phyloP scores from a whole-genome alignment of 306 rosid genomes.

The Pterocarpus macrocarpus region DNA sequence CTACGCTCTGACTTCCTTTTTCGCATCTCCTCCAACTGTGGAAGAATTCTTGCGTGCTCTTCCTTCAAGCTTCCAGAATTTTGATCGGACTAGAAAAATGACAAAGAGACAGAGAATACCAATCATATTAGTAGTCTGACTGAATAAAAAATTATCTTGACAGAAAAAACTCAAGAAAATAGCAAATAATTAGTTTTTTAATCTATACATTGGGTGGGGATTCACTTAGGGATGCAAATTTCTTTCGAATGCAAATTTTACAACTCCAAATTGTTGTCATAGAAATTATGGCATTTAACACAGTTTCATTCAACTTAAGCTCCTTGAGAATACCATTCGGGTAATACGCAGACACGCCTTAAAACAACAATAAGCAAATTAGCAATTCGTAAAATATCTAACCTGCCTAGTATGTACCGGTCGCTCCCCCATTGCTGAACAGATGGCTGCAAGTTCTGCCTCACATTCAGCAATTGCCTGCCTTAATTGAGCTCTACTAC shows the following conservation, averaged over 20 bases:
- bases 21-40: slow-evolving; percentile 93
- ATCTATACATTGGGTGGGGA: slow-evolving; percentile 3
- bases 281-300: slow-evolving; percentile 1
- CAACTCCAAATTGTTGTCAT: neutral
- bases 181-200: slow-evolving; percentile 6
- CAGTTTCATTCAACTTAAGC: slow-evolving; percentile 1
- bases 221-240: slow-evolving; percentile 2
- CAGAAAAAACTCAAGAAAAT: neutral
- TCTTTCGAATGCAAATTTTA: neutral
- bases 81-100: slow-evolving; percentile 74
- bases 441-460: slow-evolving; percentile 91
- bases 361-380: slow-evolving; percentile 10
- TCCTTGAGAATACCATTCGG: neutral
- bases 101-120: slow-evolving; percentile 1
- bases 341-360: neutral
- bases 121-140: slow-evolving; percentile 15
- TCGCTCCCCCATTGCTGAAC: slow-evolving; percentile 97
- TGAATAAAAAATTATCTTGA: slow-evolving; percentile 8
- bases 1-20: slow-evolving; percentile 76
- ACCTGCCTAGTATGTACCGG: slow-evolving; percentile 95
- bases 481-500: slow-evolving; percentile 85
- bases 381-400: slow-evolving; percentile 43
- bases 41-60: slow-evolving; percentile 79
- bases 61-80: slow-evolving; percentile 84
- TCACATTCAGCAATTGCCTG: slow-evolving; percentile 95